Evolutionary conservation across 257 asterid genomes (phyloP), one percentile per base, ranked within the genome.

Genomic region (Penstemon barbatus): DNA sequence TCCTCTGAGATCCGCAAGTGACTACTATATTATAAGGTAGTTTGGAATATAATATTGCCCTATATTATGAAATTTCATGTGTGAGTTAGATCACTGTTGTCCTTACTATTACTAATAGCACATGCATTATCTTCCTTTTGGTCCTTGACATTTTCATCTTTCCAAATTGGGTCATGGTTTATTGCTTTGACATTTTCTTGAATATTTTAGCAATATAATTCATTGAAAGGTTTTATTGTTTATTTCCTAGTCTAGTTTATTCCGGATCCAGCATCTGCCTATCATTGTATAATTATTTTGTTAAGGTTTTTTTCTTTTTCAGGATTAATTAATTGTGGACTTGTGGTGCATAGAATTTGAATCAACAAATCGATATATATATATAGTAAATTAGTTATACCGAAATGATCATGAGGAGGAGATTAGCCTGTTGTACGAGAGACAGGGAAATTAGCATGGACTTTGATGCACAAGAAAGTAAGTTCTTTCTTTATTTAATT

Each of bases 391-490:
- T 25, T 25, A 25, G 12, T 33, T 38, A 42, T 38, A 46, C 9
- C 44, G 75, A 66, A 80, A 75, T 84, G 84, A 71, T 85, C 50
- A 79, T 87, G 96, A 79, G 85, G 77, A 89, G 84, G 75, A 81
- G 86, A 78, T 61, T 91, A 5, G 87, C 90, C 56, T 91, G 97
- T 65, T 91, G 96, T 57, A 81, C 89, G 4, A 73, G 90, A 65
- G 86, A 81, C 69, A 78, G 87, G 71, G 91, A 76, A 71, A 75
- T 79, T 19, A 87, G 96, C 81, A 15, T 83, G 58, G 95, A 89
- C 85, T 89, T 89, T 68, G 96, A 91, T 80, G 94, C 85, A 61
- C 84, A 83, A 70, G 90, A 89, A 52, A 80, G 95, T 91, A 80
- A 83, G 18, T 57, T 63, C 46, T 74, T 44, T 62, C 75, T 12